phyloP scores from a whole-genome alignment of 2,329 filamentous ascomycete species.

The Elsinoe batatas region DNA sequence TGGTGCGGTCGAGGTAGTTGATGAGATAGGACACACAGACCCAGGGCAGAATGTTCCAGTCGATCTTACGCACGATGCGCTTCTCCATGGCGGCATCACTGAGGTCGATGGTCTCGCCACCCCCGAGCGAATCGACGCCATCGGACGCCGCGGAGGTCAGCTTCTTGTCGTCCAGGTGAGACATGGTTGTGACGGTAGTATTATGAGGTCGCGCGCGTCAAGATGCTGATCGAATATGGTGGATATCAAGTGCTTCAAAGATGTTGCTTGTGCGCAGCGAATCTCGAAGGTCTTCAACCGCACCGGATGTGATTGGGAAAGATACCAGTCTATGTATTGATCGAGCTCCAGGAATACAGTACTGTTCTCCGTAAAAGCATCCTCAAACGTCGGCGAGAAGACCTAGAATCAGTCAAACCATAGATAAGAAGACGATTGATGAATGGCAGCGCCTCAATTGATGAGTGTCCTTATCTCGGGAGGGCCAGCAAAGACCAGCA shows the following conservation, averaged over 20 bases:
- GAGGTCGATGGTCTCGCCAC: conserved; percentile 4
- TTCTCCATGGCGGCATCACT: conserved; percentile 9
- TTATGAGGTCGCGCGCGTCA: not conserved
- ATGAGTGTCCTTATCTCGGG: not conserved
- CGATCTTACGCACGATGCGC: conserved; percentile 12
- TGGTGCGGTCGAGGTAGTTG: conserved; percentile 12
- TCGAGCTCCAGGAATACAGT: not conserved
- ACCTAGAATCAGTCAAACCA: not conserved
- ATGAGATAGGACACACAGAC: conserved; percentile 11
- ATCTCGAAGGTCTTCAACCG: not conserved
- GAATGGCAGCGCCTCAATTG: conserved; percentile 1
- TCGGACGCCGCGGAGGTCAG: conserved; percentile 1
- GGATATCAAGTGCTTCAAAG: no score
- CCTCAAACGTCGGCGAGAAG: no score
- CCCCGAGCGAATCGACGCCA: conserved; percentile 1
- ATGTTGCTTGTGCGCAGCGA: no score
- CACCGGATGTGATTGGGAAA: no score
- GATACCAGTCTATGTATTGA: not conserved
- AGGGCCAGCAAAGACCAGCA: not conserved
- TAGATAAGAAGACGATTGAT: not conserved
- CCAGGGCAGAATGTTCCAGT: conserved; percentile 12
- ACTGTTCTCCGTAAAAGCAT: not conserved
- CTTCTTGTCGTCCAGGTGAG: not conserved
- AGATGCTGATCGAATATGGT: not conserved
- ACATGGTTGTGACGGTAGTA: not conserved